Conservation (phyloP, 1,284 basidiomycete genomes). For the Cutaneotrichosporon mucoides region DNA sequence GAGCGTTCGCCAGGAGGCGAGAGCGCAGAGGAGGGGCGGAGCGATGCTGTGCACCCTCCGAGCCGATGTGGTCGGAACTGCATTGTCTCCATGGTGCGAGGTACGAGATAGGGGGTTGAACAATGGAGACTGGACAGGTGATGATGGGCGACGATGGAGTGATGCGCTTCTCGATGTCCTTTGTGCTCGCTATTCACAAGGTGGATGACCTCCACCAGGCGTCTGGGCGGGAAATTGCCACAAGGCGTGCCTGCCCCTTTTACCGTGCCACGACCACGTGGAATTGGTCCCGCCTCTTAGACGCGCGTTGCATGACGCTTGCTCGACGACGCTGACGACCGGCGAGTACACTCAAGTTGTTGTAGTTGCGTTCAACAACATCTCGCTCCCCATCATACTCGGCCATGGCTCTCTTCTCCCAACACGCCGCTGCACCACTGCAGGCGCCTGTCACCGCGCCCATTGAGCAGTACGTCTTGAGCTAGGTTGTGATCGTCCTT, state of each 20-base stretch:
- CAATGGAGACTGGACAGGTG: neutral
- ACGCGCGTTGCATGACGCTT: slow-evolving; percentile 19
- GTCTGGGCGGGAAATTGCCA: neutral
- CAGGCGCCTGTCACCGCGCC: slow-evolving; percentile 31
- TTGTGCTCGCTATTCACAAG: neutral
- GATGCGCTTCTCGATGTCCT: too few relatives aligned
- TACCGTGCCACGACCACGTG: too few relatives aligned
- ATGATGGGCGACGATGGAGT: neutral
- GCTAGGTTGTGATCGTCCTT: neutral
- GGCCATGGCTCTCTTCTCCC: slow-evolving; percentile 40
- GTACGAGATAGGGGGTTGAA: neutral
- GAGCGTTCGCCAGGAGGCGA: too few relatives aligned
- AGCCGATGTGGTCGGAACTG: too few relatives aligned
- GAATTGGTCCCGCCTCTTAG: neutral
- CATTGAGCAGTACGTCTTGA: slow-evolving; percentile 39
- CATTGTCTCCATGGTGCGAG: too few relatives aligned
- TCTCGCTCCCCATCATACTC: neutral
- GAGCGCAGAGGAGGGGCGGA: too few relatives aligned
- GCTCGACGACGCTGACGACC: slow-evolving; percentile 4
- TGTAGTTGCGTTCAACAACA: neutral
- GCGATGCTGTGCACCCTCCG: too few relatives aligned
- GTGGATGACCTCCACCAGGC: neutral
- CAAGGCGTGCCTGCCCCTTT: neutral
- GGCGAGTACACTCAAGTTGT: neutral
- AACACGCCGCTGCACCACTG: slow-evolving; percentile 15